Conservation (phyloP, 208 protist species). For the Acanthamoeba healyi region DNA sequence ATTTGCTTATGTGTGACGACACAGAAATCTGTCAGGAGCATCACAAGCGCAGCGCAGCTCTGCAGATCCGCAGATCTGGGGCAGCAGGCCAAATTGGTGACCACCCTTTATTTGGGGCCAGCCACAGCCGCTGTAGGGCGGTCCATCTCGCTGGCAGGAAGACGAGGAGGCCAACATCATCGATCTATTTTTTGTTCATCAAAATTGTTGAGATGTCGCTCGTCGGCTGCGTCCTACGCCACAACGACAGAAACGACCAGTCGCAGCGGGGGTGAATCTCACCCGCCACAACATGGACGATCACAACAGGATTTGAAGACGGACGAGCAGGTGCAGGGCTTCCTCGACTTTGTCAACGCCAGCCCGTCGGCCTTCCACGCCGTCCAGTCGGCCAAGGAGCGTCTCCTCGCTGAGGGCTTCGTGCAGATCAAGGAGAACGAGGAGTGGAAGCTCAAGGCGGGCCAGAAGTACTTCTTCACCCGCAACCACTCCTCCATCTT, state of each 20-base stretch:
- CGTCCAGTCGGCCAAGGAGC: conserved; percentile 68
- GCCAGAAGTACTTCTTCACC: conserved; percentile 97
- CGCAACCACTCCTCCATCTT: conserved; percentile 97
- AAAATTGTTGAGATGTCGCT: neutral
- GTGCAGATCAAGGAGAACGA: conserved; percentile 80
- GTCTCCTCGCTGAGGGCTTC: conserved; percentile 81
- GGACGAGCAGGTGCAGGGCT: conserved; percentile 69
- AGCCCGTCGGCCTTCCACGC: conserved; percentile 85
- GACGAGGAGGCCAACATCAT: neutral
- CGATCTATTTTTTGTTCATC: neutral
- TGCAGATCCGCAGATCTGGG: neutral
- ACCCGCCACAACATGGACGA: neutral
- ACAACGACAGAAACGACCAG: too few relatives aligned
- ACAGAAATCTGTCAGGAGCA: neutral
- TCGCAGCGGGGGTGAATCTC: too few relatives aligned
- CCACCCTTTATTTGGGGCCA: conserved; percentile 22
- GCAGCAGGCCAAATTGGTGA: neutral
- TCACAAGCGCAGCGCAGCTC: neutral
- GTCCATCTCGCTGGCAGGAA: neutral
- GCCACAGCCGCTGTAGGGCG: neutral
- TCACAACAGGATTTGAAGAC: neutral
- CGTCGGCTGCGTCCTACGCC: too few relatives aligned
- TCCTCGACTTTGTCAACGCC: conserved; percentile 85
- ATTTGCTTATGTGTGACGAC: neutral
- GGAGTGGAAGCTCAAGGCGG: conserved; percentile 87